A percentile compares a stretch with the other conserved stretches of the same genome.
Conservation (phyloP, 805 yeast genomes). For the Pichia membranifaciens region DNA sequence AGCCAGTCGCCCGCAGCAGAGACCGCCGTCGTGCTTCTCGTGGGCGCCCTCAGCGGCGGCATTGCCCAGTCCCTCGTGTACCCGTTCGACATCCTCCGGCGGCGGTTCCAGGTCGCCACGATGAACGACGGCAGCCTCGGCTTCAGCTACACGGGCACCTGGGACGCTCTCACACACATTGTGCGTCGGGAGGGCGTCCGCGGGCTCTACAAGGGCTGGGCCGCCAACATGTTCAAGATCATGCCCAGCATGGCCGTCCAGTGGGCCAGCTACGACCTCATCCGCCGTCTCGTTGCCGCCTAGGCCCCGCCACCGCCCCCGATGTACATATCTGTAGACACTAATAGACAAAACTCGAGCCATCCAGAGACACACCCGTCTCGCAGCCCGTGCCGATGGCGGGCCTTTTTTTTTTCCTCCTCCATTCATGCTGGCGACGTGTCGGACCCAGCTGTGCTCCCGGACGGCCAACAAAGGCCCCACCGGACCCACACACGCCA, state of each 20-base stretch:
- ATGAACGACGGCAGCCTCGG: slow-evolving; percentile 78
- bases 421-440: too few species aligned
- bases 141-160: slow-evolving; percentile 70
- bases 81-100: slow-evolving; percentile 83
- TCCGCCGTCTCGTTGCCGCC: slow-evolving; percentile 31
- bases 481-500: neutral
- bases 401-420: too few species aligned
- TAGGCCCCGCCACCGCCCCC: neutral
- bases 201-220: slow-evolving; percentile 69
- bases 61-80: slow-evolving; percentile 86
- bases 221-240: slow-evolving; percentile 81
- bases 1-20: neutral
- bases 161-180: slow-evolving; percentile 68
- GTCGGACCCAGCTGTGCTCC: too few species aligned
- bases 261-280: slow-evolving; percentile 79
- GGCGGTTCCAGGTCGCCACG: slow-evolving; percentile 85
- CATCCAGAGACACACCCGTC: too few species aligned
- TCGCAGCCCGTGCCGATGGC: too few species aligned
- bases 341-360: too few species aligned
- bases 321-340: neutral
- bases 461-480: neutral
- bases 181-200: slow-evolving; percentile 65
- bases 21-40: slow-evolving; percentile 45
- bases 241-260: slow-evolving; percentile 95
- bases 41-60: slow-evolving; percentile 87